phyloP scores from a whole-genome alignment of 2,329 filamentous ascomycete species.

The Trichoderma atroviride region DNA sequence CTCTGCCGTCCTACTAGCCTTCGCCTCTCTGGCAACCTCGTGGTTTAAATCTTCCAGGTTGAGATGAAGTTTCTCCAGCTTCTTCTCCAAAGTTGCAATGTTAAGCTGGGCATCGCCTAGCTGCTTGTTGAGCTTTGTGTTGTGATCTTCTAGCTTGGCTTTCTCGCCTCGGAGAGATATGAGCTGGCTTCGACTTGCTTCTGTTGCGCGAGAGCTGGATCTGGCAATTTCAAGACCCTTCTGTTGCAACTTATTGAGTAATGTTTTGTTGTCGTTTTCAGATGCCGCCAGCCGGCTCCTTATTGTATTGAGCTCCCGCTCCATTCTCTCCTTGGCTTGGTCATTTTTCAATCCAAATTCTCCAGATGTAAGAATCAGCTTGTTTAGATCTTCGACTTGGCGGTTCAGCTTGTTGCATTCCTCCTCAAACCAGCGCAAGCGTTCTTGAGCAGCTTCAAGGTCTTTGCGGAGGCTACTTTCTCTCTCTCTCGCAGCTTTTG shows the following conservation, averaged over 20 bases:
- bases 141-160: slow-evolving; percentile 78
- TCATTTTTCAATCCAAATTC: slow-evolving; percentile 89
- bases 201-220: slow-evolving; percentile 81
- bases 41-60: slow-evolving; percentile 91
- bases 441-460: slow-evolving; percentile 75
- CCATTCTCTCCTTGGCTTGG: slow-evolving; percentile 89
- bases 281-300: slow-evolving; percentile 88
- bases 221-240: slow-evolving; percentile 96
- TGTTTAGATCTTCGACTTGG: slow-evolving; percentile 83
- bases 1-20: slow-evolving; percentile 85
- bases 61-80: slow-evolving; percentile 87
- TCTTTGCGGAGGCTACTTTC: slow-evolving; percentile 78
- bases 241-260: slow-evolving; percentile 97
- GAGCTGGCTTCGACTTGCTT: slow-evolving; percentile 78
- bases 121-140: slow-evolving; percentile 77
- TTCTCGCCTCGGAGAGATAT: slow-evolving; percentile 81
- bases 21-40: slow-evolving; percentile 86
- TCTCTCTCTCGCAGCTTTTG: slow-evolving; percentile 75
- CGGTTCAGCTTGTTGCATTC: slow-evolving; percentile 76
- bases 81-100: slow-evolving; percentile 85
- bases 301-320: slow-evolving; percentile 86
- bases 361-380: slow-evolving; percentile 85
- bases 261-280: slow-evolving; percentile 90
- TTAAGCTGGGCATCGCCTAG: slow-evolving; percentile 82
- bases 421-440: slow-evolving; percentile 75